A percentile compares a stretch with the other conserved stretches of the same genome.
phyloP scores from a whole-genome alignment of 2,329 filamentous ascomycete species.

The Fusarium domesticum region DNA sequence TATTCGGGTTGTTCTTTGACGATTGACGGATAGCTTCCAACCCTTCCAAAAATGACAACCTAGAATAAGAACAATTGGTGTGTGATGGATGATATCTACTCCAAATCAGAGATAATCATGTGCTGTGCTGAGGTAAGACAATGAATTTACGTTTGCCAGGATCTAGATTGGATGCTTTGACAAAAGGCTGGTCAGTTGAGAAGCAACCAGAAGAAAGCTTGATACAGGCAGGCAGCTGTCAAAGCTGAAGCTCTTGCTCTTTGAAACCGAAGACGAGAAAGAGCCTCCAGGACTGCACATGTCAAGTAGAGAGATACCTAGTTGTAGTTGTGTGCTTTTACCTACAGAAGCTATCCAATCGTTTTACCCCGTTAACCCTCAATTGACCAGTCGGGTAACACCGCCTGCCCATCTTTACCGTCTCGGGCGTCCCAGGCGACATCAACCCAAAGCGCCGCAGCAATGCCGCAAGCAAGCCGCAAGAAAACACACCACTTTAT shows the following conservation, averaged over 20 bases:
- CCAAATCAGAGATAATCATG: not conserved
- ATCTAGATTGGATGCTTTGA: no score
- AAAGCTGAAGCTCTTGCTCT: no score
- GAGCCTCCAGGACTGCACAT: constrained; percentile 14
- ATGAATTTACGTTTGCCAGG: not conserved
- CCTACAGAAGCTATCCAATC: not conserved
- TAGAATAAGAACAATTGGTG: no score
- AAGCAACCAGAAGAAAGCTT: no score
- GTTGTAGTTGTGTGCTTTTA: not conserved
- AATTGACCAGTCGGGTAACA: not conserved
- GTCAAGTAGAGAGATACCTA: no score
- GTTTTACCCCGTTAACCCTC: not conserved
- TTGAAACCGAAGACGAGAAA: constrained; percentile 24
- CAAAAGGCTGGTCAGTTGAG: no score
- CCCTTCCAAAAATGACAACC: no score
- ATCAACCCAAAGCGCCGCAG: not conserved
- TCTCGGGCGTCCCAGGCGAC: no score
- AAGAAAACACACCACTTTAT: constrained; percentile 22
- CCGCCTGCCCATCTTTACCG: not conserved
- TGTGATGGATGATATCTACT: not conserved
- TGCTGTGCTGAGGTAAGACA: not conserved
- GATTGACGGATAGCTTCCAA: no score
- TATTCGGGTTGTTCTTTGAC: constrained; percentile 23
- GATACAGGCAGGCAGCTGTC: no score
- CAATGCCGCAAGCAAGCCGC: not conserved